phyloP scores from a whole-genome alignment of 179 eudicot species.

The Corrigiola litoralis region DNA sequence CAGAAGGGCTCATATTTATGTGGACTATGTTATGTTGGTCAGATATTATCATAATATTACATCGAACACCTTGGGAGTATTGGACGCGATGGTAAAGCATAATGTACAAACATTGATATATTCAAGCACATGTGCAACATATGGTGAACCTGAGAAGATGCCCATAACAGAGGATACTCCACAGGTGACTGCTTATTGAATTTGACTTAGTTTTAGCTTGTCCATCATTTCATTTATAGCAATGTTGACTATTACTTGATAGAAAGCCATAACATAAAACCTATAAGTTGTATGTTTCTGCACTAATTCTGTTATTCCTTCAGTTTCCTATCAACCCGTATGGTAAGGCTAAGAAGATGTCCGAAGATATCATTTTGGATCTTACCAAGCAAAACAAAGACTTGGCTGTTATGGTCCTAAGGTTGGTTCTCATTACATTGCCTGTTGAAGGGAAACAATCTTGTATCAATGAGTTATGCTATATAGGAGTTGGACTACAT shows the following conservation, averaged over 20 bases:
- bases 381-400: slow-evolving; percentile 58
- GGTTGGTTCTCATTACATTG: slow-evolving; percentile 31
- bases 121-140: slow-evolving; percentile 96
- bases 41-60: slow-evolving; percentile 96
- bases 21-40: slow-evolving; percentile 4
- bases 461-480: too few relatives aligned
- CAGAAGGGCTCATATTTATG: too few relatives aligned
- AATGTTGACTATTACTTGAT: not conserved
- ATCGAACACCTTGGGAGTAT: slow-evolving; percentile 70
- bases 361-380: slow-evolving; percentile 89
- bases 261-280: not conserved
- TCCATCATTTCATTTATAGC: not conserved
- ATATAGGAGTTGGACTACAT: too few relatives aligned
- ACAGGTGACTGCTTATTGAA: slow-evolving; percentile 47
- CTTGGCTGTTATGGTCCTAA: slow-evolving; percentile 85
- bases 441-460: too few relatives aligned
- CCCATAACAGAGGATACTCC: slow-evolving; percentile 93
- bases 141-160: slow-evolving; percentile 94
- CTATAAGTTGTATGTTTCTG: not conserved
- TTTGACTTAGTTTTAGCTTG: not conserved
- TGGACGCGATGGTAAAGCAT: slow-evolving; percentile 82
- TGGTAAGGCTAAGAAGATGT: slow-evolving; percentile 97
- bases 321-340: slow-evolving; percentile 91
- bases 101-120: slow-evolving; percentile 68
- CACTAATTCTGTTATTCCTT: slow-evolving; percentile 20